Base-by-base conservation (phyloP, 768 basidiomycete species). In the Russula griseocarnosa region DNA sequence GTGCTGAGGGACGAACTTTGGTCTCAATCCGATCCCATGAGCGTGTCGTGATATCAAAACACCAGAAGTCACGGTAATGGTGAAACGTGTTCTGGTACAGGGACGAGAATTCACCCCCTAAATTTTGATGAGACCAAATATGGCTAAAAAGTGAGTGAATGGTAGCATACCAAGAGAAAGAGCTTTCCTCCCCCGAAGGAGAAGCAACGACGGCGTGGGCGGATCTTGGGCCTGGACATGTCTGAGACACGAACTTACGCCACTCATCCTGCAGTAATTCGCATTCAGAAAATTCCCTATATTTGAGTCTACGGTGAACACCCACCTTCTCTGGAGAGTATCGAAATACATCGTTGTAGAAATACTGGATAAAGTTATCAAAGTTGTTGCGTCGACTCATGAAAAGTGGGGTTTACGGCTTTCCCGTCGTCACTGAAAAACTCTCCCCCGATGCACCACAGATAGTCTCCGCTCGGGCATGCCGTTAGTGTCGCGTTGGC, bases 1-100 rank as follows among this genome's bases (percentile, higher is more conserved):
- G 79, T 7, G 92, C 89, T 44, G 82, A 86, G 0, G 93, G 94
- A 28, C 84, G 79, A 18, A 87, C 73, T 70, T 92, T 94, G 5
- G 91, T 93, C 42, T 95, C 94, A 56, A 94, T 90, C 9, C 91
- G 79, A 68, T 95, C 91, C 94, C 94, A 96, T 0, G 81, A 75
- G 65, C 92, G 89, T 0, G 85, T 86, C 3, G 80, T 70, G 26
- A 96, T 83, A 67, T 92, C 90, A 71, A 95, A 95, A 53, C 81
- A 81, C 89, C 94, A 94, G 70, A 95, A 86, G 71, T 94, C 91
- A 51, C 90, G 83, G 70, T 92, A 95, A 69, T 94, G 92, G 66
- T 92, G 90, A 73, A 94, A 92, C 0, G 83, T 84, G 38, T 84
- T 93, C 73, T 94, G 92, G 67, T 89, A 80, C 7, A 92, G 72